A percentile compares a stretch with the other conserved stretches of the same genome.
phyloP scores from a whole-genome alignment of 352 stramenopile genomes.

The Chloridella minuta region DNA sequence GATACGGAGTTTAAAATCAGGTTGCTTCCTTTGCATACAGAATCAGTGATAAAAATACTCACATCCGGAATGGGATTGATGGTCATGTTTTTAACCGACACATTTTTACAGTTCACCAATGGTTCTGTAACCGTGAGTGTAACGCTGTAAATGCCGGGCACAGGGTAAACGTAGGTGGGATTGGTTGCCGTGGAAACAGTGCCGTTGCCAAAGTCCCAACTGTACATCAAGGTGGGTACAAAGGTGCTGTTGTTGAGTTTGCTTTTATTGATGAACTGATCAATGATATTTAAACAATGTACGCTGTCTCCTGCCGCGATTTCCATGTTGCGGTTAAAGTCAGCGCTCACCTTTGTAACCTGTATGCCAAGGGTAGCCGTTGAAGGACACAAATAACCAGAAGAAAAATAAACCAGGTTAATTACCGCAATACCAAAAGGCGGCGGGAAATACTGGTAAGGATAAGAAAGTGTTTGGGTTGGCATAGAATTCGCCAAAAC shows the following conservation, averaged over 20 bases:
- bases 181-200: not conserved
- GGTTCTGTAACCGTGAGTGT: not conserved
- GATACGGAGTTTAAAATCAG: no score
- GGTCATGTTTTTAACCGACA: not conserved
- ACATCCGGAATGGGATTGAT: not conserved
- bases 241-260: not conserved
- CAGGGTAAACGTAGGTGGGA: not conserved
- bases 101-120: not conserved
- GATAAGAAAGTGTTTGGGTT: no score
- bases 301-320: not conserved
- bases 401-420: no score
- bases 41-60: not conserved
- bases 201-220: not conserved
- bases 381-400: no score
- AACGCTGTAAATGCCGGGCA: not conserved
- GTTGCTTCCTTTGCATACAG: no score
- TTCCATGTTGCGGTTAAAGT: not conserved
- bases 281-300: not conserved
- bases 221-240: not conserved
- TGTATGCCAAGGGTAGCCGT: no score
- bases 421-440: no score
- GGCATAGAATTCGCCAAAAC: not conserved
- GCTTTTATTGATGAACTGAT: not conserved
- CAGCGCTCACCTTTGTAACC: no score
- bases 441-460: no score